Conservation (phyloP, 495 filamentous ascomycete genomes). For the Penicillium ochrochloron region DNA sequence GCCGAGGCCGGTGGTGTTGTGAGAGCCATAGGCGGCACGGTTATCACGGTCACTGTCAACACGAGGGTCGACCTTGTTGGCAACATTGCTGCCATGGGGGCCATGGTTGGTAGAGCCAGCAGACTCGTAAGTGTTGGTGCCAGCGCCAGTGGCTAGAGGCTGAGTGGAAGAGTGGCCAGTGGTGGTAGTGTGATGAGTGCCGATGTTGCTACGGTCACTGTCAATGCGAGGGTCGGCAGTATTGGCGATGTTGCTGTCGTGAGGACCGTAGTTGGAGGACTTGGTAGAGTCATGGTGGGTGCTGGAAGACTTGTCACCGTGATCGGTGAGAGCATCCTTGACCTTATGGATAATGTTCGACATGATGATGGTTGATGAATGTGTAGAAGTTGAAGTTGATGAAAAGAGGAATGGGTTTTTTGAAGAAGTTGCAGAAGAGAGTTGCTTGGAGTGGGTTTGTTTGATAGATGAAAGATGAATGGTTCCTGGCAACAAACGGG, state of each 20-base stretch:
- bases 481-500: background rate
- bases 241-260: constrained; percentile 30
- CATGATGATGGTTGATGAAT: constrained; percentile 27
- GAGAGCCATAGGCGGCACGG: constrained; percentile 14
- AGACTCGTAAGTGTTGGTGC: constrained; percentile 18
- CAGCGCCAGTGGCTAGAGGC: constrained; percentile 9
- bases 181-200: constrained; percentile 7
- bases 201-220: constrained; percentile 19
- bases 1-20: background rate
- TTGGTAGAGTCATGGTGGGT: constrained; percentile 16
- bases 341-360: constrained; percentile 69
- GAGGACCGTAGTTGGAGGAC: constrained; percentile 26
- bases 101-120: constrained; percentile 34
- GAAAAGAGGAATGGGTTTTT: background rate
- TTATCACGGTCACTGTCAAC: constrained; percentile 39
- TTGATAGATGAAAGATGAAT: background rate
- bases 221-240: constrained; percentile 28
- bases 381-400: background rate
- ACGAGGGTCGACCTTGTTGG: constrained; percentile 54
- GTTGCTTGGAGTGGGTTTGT: constrained; percentile 1
- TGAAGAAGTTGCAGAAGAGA: background rate
- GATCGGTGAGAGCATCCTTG: constrained; percentile 62
- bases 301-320: constrained; percentile 26
- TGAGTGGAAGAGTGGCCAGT: constrained; percentile 35
- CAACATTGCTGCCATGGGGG: constrained; percentile 49